A percentile compares a stretch with the other conserved stretches of the same genome.
phyloP scores from a whole-genome alignment of 495 filamentous ascomycete genomes.

The Rostrohypoxylon terebratum region DNA sequence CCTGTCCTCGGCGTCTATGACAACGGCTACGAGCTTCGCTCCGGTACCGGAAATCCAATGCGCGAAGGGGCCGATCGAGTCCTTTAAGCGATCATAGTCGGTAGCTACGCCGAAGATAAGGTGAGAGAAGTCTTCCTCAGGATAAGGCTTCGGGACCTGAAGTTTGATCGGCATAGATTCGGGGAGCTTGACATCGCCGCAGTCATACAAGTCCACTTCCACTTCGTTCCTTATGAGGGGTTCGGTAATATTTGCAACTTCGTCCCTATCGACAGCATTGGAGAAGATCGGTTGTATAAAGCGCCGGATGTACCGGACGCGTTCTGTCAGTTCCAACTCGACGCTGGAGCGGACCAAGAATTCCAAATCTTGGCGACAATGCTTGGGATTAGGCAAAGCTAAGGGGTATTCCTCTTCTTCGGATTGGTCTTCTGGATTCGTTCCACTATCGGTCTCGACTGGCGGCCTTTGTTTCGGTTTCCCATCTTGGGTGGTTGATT shows the following conservation, averaged over 20 bases:
- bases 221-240: constrained; percentile 49
- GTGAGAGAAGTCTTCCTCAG: constrained; percentile 46
- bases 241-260: constrained; percentile 48
- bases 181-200: constrained; percentile 33
- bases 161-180: constrained; percentile 50
- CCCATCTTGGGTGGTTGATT: constrained; percentile 14
- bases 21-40: constrained; percentile 66
- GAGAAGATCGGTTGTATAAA: constrained; percentile 51
- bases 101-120: constrained; percentile 70
- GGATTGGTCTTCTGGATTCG: not conserved
- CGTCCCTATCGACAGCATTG: constrained; percentile 40
- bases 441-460: not conserved
- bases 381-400: constrained; percentile 28
- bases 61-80: constrained; percentile 65
- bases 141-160: constrained; percentile 50
- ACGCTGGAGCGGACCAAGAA: constrained; percentile 37
- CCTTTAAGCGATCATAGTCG: constrained; percentile 64
- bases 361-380: constrained; percentile 29
- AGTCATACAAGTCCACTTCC: constrained; percentile 50
- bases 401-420: not conserved
- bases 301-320: constrained; percentile 54
- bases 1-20: constrained; percentile 60
- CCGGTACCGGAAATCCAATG: constrained; percentile 72
- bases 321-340: constrained; percentile 51
- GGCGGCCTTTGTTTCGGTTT: constrained; percentile 5